A percentile compares a stretch with the other conserved stretches of the same genome.
These are phyloP conservation scores for Pichia ethanolica DNA, from an alignment of 805 yeast genomes.

Conservation along the genomic window DNA sequence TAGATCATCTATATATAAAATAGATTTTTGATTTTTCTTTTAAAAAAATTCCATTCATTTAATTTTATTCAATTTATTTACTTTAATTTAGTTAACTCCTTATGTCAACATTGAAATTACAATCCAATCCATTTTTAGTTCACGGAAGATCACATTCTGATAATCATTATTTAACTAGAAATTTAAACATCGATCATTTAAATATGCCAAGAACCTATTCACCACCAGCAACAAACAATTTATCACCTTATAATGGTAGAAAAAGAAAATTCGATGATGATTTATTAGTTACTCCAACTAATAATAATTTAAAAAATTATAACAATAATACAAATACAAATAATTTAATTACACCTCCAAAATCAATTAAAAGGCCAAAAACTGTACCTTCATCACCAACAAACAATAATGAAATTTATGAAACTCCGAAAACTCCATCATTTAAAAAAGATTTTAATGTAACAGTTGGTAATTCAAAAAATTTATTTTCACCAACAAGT, in stretches of 20 bases:
- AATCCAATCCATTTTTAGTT: not conserved
- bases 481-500: constrained; percentile 7
- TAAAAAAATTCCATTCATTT: no score
- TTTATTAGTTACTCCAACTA: not conserved
- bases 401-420: constrained; percentile 1
- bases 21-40: no score
- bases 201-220: constrained; percentile 6
- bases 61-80: not conserved
- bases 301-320: not conserved
- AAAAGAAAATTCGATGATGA: constrained; percentile 5
- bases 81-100: not conserved
- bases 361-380: constrained; percentile 18
- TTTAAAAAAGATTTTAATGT: not conserved
- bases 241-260: not conserved
- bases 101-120: not conserved
- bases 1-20: no score
- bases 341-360: constrained; percentile 10
- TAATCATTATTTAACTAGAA: not conserved
- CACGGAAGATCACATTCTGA: constrained; percentile 2
- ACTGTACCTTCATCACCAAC: constrained; percentile 28
- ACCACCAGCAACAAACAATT: not conserved
- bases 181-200: not conserved
- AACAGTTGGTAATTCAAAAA: not conserved
- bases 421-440: constrained; percentile 20
- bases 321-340: not conserved